These are phyloP conservation scores for Fraxinus latifolia DNA, from an alignment of 305 asterid species.

Conservation along the genomic window DNA sequence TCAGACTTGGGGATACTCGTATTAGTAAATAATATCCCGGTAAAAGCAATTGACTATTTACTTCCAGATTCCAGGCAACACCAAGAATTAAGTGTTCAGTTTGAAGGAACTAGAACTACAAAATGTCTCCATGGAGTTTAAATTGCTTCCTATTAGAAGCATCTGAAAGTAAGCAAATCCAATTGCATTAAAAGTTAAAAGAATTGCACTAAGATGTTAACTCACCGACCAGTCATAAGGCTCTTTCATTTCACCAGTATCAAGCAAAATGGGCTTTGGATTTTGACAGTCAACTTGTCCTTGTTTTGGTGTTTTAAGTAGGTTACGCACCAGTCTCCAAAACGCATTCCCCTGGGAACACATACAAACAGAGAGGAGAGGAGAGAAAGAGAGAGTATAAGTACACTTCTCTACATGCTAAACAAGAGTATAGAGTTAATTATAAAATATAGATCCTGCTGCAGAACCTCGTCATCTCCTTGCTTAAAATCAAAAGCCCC, in stretches of 20 bases:
- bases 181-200: background rate
- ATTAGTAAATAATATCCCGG: background rate
- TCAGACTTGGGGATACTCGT: background rate
- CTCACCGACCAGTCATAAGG: conserved; percentile 99
- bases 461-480: conserved; percentile 75
- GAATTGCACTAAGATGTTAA: conserved; percentile 27
- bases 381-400: conserved; percentile 8
- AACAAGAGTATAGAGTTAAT: conserved; percentile 8
- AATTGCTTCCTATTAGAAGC: background rate
- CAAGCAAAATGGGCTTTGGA: conserved; percentile 94
- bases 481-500: conserved; percentile 99
- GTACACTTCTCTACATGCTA: background rate
- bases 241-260: conserved; percentile 92
- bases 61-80: conserved; percentile 13
- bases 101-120: conserved; percentile 11
- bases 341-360: conserved; percentile 76
- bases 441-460: conserved; percentile 22
- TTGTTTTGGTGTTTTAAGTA: conserved; percentile 69
- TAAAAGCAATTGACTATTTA: conserved; percentile 10
- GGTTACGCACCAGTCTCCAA: conserved; percentile 83
- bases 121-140: background rate
- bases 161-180: background rate
- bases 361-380: background rate
- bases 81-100: conserved; percentile 10
- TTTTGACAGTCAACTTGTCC: conserved; percentile 77